Conservation (phyloP, 129 eudicot species). For the Calendula officinalis region DNA sequence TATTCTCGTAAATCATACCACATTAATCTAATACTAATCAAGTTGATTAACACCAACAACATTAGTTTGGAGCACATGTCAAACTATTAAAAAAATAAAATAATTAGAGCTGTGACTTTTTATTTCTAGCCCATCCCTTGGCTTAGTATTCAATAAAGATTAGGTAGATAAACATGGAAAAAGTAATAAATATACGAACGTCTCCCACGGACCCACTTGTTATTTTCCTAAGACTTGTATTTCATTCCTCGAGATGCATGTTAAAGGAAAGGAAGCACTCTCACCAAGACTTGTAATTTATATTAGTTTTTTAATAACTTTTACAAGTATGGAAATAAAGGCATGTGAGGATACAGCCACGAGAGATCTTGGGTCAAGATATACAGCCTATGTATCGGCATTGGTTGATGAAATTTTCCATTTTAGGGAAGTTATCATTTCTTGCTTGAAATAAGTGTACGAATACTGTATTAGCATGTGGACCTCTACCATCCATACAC, state of each 20-base stretch:
- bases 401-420: slow-evolving; percentile 37
- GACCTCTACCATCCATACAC: slow-evolving; percentile 47
- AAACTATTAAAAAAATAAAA: neutral
- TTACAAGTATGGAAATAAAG: slow-evolving; percentile 17
- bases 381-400: slow-evolving; percentile 30
- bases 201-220: slow-evolving; percentile 13
- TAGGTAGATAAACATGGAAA: slow-evolving; percentile 22
- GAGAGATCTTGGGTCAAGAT: slow-evolving; percentile 40
- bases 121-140: neutral
- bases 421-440: slow-evolving; percentile 36
- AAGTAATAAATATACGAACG: slow-evolving; percentile 1
- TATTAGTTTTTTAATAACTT: neutral
- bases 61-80: neutral
- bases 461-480: slow-evolving; percentile 30
- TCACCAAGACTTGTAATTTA: slow-evolving; percentile 27
- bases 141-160: slow-evolving; percentile 8
- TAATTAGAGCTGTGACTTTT: neutral
- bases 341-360: slow-evolving; percentile 50
- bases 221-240: slow-evolving; percentile 23
- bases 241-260: slow-evolving; percentile 73
- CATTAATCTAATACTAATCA: no score
- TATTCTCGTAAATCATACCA: no score
- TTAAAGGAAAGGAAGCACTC: slow-evolving; percentile 34
- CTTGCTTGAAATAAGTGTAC: slow-evolving; percentile 22
- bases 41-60: neutral